phyloP scores from a whole-genome alignment of 1,139 yeast genomes.

The Debaryomyces udenii region DNA sequence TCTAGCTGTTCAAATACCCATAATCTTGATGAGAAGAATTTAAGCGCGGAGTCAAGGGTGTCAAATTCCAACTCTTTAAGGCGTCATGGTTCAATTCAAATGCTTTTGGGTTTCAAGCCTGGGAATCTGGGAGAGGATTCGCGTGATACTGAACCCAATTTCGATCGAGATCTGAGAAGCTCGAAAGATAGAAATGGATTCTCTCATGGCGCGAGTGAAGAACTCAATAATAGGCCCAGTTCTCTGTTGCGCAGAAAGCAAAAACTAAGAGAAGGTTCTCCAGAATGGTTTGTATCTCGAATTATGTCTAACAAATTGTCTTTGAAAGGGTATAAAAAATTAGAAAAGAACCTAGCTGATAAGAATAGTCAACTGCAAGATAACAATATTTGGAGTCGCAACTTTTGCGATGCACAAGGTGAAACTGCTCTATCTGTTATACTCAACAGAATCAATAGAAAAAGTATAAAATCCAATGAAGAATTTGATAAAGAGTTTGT shows the following conservation, averaged over 20 bases:
- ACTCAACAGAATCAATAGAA: slow-evolving; percentile 42
- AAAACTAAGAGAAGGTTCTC: slow-evolving; percentile 41
- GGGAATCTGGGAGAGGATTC: background rate
- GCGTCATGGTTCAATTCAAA: slow-evolving; percentile 3
- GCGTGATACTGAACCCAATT: background rate
- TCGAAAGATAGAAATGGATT: slow-evolving; percentile 8
- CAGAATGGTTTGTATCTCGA: slow-evolving; percentile 47
- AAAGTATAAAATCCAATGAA: slow-evolving; percentile 49
- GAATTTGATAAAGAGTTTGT: slow-evolving; percentile 46
- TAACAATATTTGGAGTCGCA: slow-evolving; percentile 32
- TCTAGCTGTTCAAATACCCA: background rate
- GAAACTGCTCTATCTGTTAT: slow-evolving; percentile 49
- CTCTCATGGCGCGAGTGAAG: slow-evolving; percentile 9
- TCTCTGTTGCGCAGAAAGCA: slow-evolving; percentile 17
- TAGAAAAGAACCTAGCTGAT: slow-evolving; percentile 37
- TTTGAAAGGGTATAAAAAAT: slow-evolving; percentile 36
- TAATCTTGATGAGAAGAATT: background rate
- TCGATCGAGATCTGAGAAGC: background rate
- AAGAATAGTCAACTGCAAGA: slow-evolving; percentile 24
- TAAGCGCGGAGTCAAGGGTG: background rate
- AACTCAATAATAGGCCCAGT: slow-evolving; percentile 5
- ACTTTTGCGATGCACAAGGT: slow-evolving; percentile 44
- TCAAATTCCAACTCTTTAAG: background rate
- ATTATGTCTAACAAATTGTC: slow-evolving; percentile 40
- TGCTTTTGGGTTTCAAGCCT: background rate